Evolutionary conservation across 2,329 filamentous ascomycete genomes (phyloP).

Genomic region (Fusarium phyllophilum): DNA sequence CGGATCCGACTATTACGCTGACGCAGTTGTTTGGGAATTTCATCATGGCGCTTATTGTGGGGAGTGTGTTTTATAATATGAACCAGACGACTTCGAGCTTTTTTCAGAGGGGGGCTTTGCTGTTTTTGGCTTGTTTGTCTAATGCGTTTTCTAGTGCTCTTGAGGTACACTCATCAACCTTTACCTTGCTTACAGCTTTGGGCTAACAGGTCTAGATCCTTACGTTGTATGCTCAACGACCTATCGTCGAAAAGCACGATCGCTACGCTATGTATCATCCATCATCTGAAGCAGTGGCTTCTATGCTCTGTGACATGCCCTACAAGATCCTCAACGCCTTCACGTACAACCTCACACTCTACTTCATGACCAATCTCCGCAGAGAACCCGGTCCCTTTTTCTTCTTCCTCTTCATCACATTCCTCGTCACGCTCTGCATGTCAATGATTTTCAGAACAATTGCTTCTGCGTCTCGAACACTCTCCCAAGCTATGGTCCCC

Average conservation of each 20-base stretch:
- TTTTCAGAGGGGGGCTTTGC: slow-evolving; percentile 56
- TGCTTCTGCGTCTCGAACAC: slow-evolving; percentile 60
- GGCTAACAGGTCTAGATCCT: slow-evolving; percentile 47
- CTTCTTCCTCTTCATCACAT: slow-evolving; percentile 56
- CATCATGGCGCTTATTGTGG: slow-evolving; percentile 61
- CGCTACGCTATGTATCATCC: slow-evolving; percentile 51
- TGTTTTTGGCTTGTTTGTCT: slow-evolving; percentile 63
- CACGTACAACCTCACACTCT: slow-evolving; percentile 56
- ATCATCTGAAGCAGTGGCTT: slow-evolving; percentile 44
- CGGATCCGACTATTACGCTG: slow-evolving; percentile 53
- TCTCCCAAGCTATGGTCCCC: slow-evolving; percentile 56
- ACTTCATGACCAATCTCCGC: slow-evolving; percentile 59
- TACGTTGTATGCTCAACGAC: slow-evolving; percentile 45
- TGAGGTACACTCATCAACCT: slow-evolving; percentile 33
- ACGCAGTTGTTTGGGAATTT: slow-evolving; percentile 56
- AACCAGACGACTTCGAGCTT: slow-evolving; percentile 56
- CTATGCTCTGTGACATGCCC: slow-evolving; percentile 54
- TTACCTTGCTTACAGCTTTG: rapidly evolving
- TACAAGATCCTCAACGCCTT: slow-evolving; percentile 52
- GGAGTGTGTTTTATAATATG: slow-evolving; percentile 61
- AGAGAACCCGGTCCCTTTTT: slow-evolving; percentile 58
- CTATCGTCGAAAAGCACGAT: slow-evolving; percentile 50
- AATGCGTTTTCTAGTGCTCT: slow-evolving; percentile 56
- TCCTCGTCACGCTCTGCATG: slow-evolving; percentile 48
- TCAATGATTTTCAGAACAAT: slow-evolving; percentile 57